Evolutionary conservation across 108 stramenopile genomes (phyloP).

Genomic region (Fistulifera solaris): DNA sequence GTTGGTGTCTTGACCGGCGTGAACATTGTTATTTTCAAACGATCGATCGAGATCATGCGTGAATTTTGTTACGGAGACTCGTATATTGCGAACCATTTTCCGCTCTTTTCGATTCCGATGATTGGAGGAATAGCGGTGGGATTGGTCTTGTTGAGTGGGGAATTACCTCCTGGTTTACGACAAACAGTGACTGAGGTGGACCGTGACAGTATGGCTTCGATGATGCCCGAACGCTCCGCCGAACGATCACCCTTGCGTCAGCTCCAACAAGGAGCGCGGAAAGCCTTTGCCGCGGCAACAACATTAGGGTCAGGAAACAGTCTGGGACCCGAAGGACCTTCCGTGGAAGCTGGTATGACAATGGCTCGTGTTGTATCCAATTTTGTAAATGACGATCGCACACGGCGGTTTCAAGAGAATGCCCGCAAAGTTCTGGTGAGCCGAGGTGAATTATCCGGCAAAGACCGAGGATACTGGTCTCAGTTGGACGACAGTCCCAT

Average conservation of each 20-base stretch:
- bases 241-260: neutral
- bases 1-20: conserved; percentile 59
- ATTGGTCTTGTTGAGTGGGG: conserved; percentile 32
- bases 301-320: conserved; percentile 84
- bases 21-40: conserved; percentile 58
- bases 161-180: conserved; percentile 55
- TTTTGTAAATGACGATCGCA: neutral
- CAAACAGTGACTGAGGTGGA: conserved; percentile 65
- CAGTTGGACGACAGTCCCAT: neutral
- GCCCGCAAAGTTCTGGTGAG: too few relatives aligned
- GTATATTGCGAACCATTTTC: conserved; percentile 5
- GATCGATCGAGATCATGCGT: conserved; percentile 47
- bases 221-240: neutral
- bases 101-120: conserved; percentile 33
- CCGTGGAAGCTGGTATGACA: conserved; percentile 76
- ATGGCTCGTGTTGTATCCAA: conserved; percentile 28
- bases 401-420: neutral
- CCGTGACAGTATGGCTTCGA: conserved; percentile 8
- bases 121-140: conserved; percentile 57
- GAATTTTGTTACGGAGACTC: conserved; percentile 34
- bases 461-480: neutral
- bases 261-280: conserved; percentile 36
- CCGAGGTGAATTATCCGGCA: too few relatives aligned
- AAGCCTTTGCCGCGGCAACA: conserved; percentile 64
- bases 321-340: conserved; percentile 88